Base-by-base conservation (phyloP, 176 grass and related monocot genomes). In the Oryza coarctata region DNA sequence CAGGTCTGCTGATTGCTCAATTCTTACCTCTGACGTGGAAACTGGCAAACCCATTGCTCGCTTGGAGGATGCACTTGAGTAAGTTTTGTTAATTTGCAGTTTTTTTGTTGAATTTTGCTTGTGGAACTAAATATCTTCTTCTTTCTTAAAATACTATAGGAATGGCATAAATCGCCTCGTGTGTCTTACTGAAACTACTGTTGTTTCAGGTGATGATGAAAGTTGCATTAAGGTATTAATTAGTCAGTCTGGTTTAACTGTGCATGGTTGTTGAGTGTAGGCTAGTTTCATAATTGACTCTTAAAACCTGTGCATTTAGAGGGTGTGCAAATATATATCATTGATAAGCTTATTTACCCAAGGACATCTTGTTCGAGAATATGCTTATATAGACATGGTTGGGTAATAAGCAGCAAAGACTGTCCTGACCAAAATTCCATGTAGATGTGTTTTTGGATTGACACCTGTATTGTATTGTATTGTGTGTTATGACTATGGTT, bases 201-300 rank as follows among this genome's bases (percentile, higher is more conserved):
- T 98, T 78, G 93, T 93, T 76, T 93, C 96, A 47, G 91, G 96
- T 69, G 93, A 99, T 18, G 96, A 99, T 87, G 93, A 93, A 74
- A 89, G 96, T 23, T 99, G 82, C 82, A 95, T 95, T 55, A 99
- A 99, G 93, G 96, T 99, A 87, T 77, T 67, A 47, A 45, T 69
- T n/a, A 50, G 55, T 13, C 7, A 60, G 9, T 60, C 28, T 61
- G 31, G 30, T 58, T 71, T 9, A 65, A 45, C 12, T 80, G 5
- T 64, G 31, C 84, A 75, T 70, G 11, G 9, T 17, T 85, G 63
- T 28, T 63, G 34, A 75, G 36, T 58, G 4, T 50, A 80, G 17
- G 7, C 3, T 10, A 61, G 38, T 75, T 83, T 74, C 33, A 57
- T 50, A 3, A 6, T 57, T 76, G 22, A 43, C 55, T 64, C 22